These are phyloP conservation scores for Exophiala alcalophila DNA, from an alignment of 2,329 filamentous ascomycete species.

Conservation along the genomic window DNA sequence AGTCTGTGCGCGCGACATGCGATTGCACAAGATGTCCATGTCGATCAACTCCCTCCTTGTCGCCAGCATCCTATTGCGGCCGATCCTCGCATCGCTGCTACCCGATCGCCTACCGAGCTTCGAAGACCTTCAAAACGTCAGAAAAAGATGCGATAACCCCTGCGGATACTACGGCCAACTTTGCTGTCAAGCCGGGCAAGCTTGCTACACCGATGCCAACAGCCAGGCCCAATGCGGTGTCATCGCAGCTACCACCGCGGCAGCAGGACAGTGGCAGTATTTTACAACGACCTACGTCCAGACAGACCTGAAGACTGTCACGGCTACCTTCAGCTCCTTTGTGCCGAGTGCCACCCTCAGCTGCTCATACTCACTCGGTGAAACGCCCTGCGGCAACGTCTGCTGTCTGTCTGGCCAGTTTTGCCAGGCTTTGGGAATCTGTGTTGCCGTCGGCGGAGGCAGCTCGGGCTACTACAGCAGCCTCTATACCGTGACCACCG, in stretches of 20 bases:
- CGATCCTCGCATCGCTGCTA: slow-evolving; percentile 26
- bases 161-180: slow-evolving; percentile 54
- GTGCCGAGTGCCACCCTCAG: slow-evolving; percentile 28
- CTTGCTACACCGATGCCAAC: slow-evolving; percentile 50
- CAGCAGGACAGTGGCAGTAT: slow-evolving; percentile 48
- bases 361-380: slow-evolving; percentile 49
- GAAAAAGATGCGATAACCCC: slow-evolving; percentile 43
- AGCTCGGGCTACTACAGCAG: slow-evolving; percentile 34
- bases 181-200: slow-evolving; percentile 47
- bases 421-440: slow-evolving; percentile 40
- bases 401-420: slow-evolving; percentile 47
- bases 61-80: slow-evolving; percentile 17
- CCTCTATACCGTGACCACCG: slow-evolving; percentile 39
- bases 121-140: slow-evolving; percentile 27
- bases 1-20: slow-evolving; percentile 21
- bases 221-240: slow-evolving; percentile 49
- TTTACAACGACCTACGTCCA: slow-evolving; percentile 58
- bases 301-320: slow-evolving; percentile 54
- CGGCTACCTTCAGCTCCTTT: slow-evolving; percentile 52
- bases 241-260: slow-evolving; percentile 24
- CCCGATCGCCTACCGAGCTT: slow-evolving; percentile 28
- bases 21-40: slow-evolving; percentile 14
- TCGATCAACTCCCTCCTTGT: slow-evolving; percentile 20
- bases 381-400: slow-evolving; percentile 43
- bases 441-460: slow-evolving; percentile 34